Conservation (phyloP, 208 protist genomes). For the Leishmania tropica region DNA sequence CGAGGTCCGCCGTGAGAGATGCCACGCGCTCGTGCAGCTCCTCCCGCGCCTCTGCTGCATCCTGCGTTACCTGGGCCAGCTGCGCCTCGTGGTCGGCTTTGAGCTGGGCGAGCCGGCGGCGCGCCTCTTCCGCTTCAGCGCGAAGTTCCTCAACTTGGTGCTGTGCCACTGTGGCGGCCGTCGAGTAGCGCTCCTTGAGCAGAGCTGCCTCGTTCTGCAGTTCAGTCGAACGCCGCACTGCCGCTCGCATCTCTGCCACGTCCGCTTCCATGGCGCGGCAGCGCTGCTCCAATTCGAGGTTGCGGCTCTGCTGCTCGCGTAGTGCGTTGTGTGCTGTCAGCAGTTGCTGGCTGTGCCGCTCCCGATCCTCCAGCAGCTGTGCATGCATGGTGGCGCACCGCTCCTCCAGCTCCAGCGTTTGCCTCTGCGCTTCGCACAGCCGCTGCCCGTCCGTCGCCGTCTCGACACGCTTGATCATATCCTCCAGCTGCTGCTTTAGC, state of each 20-base stretch:
- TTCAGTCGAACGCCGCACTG: slow-evolving; percentile 64
- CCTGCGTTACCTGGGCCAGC: slow-evolving; percentile 30
- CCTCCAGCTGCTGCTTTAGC: slow-evolving; percentile 66
- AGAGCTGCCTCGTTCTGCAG: slow-evolving; percentile 75
- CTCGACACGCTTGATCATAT: slow-evolving; percentile 67
- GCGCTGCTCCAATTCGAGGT: slow-evolving; percentile 77
- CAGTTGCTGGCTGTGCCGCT: slow-evolving; percentile 63
- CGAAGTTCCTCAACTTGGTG: slow-evolving; percentile 41
- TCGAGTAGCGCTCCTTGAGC: slow-evolving; percentile 67
- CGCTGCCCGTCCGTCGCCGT: slow-evolving; percentile 45
- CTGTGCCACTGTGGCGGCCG: slow-evolving; percentile 51
- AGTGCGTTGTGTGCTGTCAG: slow-evolving; percentile 73
- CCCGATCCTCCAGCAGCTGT: slow-evolving; percentile 63
- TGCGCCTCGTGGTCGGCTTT: slow-evolving; percentile 40
- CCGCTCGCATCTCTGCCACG: slow-evolving; percentile 58
- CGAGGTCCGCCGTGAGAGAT: slow-evolving; percentile 34
- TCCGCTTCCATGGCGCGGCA: slow-evolving; percentile 61
- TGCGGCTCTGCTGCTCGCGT: slow-evolving; percentile 73
- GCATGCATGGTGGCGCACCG: slow-evolving; percentile 45
- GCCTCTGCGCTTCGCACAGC: slow-evolving; percentile 48
- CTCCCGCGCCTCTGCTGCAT: slow-evolving; percentile 36
- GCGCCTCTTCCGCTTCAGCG: slow-evolving; percentile 33
- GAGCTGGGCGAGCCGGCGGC: slow-evolving; percentile 28
- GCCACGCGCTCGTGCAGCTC: slow-evolving; percentile 38
- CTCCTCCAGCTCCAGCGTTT: slow-evolving; percentile 71